Evolutionary conservation across 768 basidiomycete species (phyloP), one percentile per base, ranked within the genome.

Genomic region (Naematelia aurantialba): DNA sequence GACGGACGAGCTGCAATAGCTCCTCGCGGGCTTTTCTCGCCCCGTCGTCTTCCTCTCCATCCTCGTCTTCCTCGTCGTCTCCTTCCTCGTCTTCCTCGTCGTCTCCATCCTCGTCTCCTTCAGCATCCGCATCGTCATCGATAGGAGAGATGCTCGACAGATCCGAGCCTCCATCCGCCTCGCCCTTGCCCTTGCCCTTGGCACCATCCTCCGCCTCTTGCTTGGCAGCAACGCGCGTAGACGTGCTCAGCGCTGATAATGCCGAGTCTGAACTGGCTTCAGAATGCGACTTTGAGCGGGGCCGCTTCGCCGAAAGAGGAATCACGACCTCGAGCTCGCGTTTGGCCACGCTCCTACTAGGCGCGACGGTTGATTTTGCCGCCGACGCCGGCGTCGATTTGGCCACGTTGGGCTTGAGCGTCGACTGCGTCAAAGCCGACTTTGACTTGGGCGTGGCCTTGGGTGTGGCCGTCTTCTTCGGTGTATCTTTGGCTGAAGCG

Each of bases 61-160:
- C 34, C 17, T 39, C 34, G 8, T 39, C 34, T 39, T 39, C 34
- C 17, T 39, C 34, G 8, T 39, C 34, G 8, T 39, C 34, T 39
- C 8, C 8, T 17, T 39, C 34, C 8, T 39, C 34, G 8, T n/a
- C n/a, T n/a, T 39, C 34, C 17, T 39, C 34, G 8, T 39, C 34
- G 8, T 39, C 34, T 17, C 17, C 34, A 8, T 39, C 34, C 17
- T 39, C 34, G 8, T 39, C 34, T 39, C 17, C 34, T 39, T 39
- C 34, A 8, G 8, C 34, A 8, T 39, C 34, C 17, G 34, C 8
- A 8, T 39, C 34, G 34, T 39, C 34, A 8, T n/a, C n/a, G n/a
- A n/a, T n/a, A n/a, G 61, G 57, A 0, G 57, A 48, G 12, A 58
- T 44, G 4, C 44, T 50, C 1, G 59, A 58, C 11, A 59, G 48